Base-by-base conservation (phyloP, 1,284 basidiomycete genomes). In the Sanghuangporus sanghuang region DNA sequence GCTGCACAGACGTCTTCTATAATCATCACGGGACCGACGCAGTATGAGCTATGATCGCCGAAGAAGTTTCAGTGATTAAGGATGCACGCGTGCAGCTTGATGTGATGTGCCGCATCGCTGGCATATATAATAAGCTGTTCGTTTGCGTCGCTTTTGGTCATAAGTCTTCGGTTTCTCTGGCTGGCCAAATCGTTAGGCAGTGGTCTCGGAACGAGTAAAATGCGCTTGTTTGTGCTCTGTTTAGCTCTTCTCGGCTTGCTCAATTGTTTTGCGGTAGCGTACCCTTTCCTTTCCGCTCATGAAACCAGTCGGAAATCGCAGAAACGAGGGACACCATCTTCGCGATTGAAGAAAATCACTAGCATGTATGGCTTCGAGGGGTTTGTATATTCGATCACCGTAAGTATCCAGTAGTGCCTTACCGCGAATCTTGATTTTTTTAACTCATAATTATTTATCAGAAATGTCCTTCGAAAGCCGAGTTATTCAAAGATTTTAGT, bases 331-430 rank as follows among this genome's bases (percentile, higher is more conserved):
- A 48, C 9, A 23, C 8, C 52, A n/a, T 7, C 44, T 18, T 61
- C 63, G 5, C 61, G 65, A n/a, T 46, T 66, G 57, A 23, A 63
- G 5, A 59, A 60, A 27, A 64, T 66, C 21, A 66, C 38, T 6
- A 63, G 50, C 58, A 66, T 66, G 65, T 66, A 63, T 38, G 62
- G 32, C 6, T 66, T 66, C 35, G 62, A 57, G 35, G 65, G 65
- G 5, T 64, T 64, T 23, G 63, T 64, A 12, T 64, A 64, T 39
- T 53, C 63, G 9, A 52, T 64, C 8, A 53, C 53, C 23, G 63
- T 64, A 57, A 38, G 36, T 57, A 4, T 16, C n/a, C 27, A 23
- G 21, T 11, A 9, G 2, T 27, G 27, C 50, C 21, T 27, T 2
- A 8, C 23, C 3, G 23, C 27, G 50, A 27, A 35, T 0, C 21